Conservation (phyloP, 1,284 basidiomycete species). For the Phlebopus sp. region DNA sequence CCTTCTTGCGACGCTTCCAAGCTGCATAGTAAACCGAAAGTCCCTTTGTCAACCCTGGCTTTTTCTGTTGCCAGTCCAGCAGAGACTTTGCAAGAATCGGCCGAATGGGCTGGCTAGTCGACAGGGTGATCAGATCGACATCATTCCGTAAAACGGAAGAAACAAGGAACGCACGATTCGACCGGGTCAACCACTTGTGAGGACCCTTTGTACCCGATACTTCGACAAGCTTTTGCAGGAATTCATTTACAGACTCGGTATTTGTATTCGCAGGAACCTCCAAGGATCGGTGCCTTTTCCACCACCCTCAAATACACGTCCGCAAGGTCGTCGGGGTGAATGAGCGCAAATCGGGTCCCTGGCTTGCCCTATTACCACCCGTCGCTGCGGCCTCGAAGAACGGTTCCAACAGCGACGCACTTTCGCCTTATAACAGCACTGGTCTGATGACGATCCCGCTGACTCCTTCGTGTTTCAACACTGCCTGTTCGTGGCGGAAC, state of each 20-base stretch:
- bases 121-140: conserved; percentile 1
- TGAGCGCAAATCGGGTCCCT: conserved; percentile 14
- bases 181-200: conserved; percentile 10
- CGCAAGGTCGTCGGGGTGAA: conserved; percentile 22
- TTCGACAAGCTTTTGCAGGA: conserved; percentile 12
- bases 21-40: conserved; percentile 20
- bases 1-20: conserved; percentile 17
- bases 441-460: conserved; percentile 54
- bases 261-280: conserved; percentile 15
- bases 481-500: conserved; percentile 31
- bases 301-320: conserved; percentile 19
- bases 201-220: conserved; percentile 16
- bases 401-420: conserved; percentile 27
- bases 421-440: conserved; percentile 44
- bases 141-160: neutral
- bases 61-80: conserved; percentile 25
- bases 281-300: conserved; percentile 17
- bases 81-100: conserved; percentile 24
- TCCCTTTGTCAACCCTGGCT: conserved; percentile 21
- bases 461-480: conserved; percentile 30
- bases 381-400: conserved; percentile 39
- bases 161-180: conserved; percentile 10
- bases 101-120: conserved; percentile 15
- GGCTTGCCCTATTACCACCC: conserved; percentile 27
- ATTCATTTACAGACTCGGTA: conserved; percentile 13